These are phyloP conservation scores for Ceriops tagal DNA, from an alignment of 345 rosid species.

Conservation along the genomic window DNA sequence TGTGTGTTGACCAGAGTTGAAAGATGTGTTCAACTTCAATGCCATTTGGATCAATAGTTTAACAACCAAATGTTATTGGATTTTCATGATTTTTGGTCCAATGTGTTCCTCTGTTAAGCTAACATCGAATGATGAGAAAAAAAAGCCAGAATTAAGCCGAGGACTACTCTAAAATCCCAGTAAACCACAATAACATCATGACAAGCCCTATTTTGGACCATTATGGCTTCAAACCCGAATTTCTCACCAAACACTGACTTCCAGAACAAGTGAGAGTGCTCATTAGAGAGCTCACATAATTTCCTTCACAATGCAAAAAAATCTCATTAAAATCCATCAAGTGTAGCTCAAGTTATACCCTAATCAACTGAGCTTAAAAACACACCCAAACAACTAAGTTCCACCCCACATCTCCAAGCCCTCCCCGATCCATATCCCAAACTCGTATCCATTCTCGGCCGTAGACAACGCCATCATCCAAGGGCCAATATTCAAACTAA, in stretches of 20 bases:
- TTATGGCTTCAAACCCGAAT: conserved; percentile 32
- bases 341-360: conserved; percentile 24
- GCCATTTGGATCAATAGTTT: conserved; percentile 5
- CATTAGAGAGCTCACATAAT: conserved; percentile 48
- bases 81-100: conserved; percentile 23
- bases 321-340: conserved; percentile 17
- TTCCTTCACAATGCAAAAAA: conserved; percentile 27
- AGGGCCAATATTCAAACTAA: conserved; percentile 58
- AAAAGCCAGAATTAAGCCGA: conserved; percentile 1
- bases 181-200: conserved; percentile 45
- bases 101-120: conserved; percentile 24
- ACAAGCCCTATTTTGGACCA: conserved; percentile 53
- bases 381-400: conserved; percentile 50
- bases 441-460: conserved; percentile 21
- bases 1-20: not conserved
- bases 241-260: conserved; percentile 15
- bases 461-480: conserved; percentile 48
- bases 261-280: not conserved
- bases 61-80: conserved; percentile 17
- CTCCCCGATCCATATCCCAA: conserved; percentile 24
- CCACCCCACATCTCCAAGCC: conserved; percentile 5
- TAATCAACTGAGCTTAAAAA: conserved; percentile 48
- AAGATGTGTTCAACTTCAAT: conserved; percentile 36
- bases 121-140: not conserved
- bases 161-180: conserved; percentile 21